These are phyloP conservation scores for Teratosphaeria epicoccoides DNA, from an alignment of 2,329 filamentous ascomycete species.

Conservation along the genomic window DNA sequence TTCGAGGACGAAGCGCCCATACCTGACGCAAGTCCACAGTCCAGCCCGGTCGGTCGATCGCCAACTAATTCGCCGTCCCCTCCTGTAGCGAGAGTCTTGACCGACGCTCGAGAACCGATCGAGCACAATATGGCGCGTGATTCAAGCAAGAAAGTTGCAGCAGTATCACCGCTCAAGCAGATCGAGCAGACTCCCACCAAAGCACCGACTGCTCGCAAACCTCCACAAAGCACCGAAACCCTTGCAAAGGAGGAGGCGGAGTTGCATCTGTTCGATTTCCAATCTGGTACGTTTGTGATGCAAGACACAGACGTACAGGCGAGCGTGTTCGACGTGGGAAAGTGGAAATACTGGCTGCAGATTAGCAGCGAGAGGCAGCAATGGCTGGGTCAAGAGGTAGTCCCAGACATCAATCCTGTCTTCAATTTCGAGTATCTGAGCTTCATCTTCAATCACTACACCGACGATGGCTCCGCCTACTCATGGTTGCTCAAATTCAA, in stretches of 20 bases:
- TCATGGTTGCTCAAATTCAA: slow-evolving; percentile 94
- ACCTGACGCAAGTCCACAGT: slow-evolving; percentile 45
- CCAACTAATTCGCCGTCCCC: slow-evolving; percentile 25
- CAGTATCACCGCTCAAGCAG: slow-evolving; percentile 27
- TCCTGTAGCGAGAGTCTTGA: slow-evolving; percentile 17
- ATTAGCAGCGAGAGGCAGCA: slow-evolving; percentile 64
- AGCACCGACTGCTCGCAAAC: slow-evolving; percentile 48
- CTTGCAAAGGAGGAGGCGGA: slow-evolving; percentile 69
- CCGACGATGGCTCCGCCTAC: slow-evolving; percentile 75
- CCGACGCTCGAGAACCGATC: slow-evolving; percentile 15
- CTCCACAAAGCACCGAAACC: slow-evolving; percentile 60
- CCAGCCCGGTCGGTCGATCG: slow-evolving; percentile 36
- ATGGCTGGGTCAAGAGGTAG: slow-evolving; percentile 77
- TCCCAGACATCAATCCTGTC: slow-evolving; percentile 90
- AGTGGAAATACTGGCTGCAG: slow-evolving; percentile 94
- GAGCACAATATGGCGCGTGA: slow-evolving; percentile 22
- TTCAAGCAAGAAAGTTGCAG: slow-evolving; percentile 16
- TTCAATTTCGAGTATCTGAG: slow-evolving; percentile 99
- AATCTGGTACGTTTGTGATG: slow-evolving; percentile 70
- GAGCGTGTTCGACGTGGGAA: slow-evolving; percentile 72
- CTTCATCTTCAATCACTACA: slow-evolving; percentile 97
- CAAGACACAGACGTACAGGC: slow-evolving; percentile 67
- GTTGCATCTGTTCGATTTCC: slow-evolving; percentile 87
- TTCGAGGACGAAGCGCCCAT: slow-evolving; percentile 56
- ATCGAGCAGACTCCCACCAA: slow-evolving; percentile 38